phyloP scores from a whole-genome alignment of 148 eudicot genomes.

The Arbutus unedo region DNA sequence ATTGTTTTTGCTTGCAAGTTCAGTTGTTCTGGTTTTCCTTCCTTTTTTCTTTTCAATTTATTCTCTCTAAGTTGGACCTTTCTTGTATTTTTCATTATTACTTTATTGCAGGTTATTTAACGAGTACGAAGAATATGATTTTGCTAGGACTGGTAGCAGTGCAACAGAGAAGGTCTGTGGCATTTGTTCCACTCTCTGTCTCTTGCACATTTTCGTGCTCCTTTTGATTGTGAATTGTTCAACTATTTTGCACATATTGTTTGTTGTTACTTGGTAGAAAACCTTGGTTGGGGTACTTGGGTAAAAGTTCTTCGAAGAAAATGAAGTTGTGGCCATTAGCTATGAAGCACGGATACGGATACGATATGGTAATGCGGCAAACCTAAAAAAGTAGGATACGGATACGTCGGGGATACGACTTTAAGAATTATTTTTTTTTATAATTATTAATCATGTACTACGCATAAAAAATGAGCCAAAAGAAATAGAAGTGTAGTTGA shows the following conservation, averaged over 20 bases:
- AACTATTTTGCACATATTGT: not conserved
- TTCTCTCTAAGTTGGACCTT: not conserved
- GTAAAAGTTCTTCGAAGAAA: not conserved
- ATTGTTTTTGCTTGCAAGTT: not conserved
- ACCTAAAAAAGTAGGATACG: too few relatives aligned
- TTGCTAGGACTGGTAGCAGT: conserved; percentile 79
- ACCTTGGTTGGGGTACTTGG: not conserved
- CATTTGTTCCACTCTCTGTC: not conserved
- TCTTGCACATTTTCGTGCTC: conserved; percentile 3
- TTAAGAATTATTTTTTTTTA: too few relatives aligned
- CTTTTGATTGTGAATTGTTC: not conserved
- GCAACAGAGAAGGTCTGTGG: conserved; percentile 62
- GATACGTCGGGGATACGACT: too few relatives aligned
- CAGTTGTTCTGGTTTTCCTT: not conserved
- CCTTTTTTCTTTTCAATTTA: not conserved
- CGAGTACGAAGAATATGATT: conserved; percentile 73
- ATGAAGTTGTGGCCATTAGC: not conserved
- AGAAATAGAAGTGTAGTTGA: too few relatives aligned
- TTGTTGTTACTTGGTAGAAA: not conserved
- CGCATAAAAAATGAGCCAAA: too few relatives aligned
- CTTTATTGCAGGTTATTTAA: conserved; percentile 53
- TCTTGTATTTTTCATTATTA: not conserved
- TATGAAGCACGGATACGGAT: too few relatives aligned
- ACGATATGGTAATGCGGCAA: too few relatives aligned
- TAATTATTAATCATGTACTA: too few relatives aligned